Evolutionary conservation across 2,329 filamentous ascomycete genomes (phyloP), one percentile per base, ranked within the genome.

Genomic region (Fusarium subglutinans): DNA sequence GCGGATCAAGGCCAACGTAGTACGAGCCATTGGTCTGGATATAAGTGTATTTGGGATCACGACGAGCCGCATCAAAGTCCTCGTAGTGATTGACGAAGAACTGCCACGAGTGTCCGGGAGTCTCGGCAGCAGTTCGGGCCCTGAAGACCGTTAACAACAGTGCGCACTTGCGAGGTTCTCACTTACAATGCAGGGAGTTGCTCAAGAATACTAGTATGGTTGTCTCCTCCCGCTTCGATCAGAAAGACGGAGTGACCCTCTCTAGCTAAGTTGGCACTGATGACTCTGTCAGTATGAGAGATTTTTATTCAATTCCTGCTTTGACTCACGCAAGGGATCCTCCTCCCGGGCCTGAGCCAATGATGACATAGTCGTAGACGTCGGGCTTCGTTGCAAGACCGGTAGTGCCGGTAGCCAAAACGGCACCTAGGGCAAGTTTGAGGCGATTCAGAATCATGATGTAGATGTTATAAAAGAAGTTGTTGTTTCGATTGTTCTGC

Each of bases 71-170:
- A 4, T 59, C 62, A 9, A 66, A 66, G 11, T 66, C 64, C 5
- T 66, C 6, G 41, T 65, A 66, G 22, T 66, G 63, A 1, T 66
- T n/a, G 24, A 66, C 62, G 6, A 66, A 66, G 33, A 66, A 66
- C 28, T 66, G 50, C 50, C 62, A 66, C 0, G 62, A 66, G 0
- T 66, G 64, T 0, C 62, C 62, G 1, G 64, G 64, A 6, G 62
- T 66, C 22, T 66, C 62, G 2, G 64, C 62, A 13, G 62, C 26
- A 8, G 43, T 66, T n/a, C 62, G 47, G 3, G 50, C 50, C 10
- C 64, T 66, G 0, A 9, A 1, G 6, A 8, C 6, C 2, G 7
- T 64, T 1, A 20, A 30, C 1, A 18, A 13, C 2, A 8, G 0
- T n/a, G n/a, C n/a, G 6, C 3, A 0, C 8, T 2, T 13, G 22